Evolutionary conservation across 805 yeast species (phyloP).

Genomic region (Starmerella geochares): DNA sequence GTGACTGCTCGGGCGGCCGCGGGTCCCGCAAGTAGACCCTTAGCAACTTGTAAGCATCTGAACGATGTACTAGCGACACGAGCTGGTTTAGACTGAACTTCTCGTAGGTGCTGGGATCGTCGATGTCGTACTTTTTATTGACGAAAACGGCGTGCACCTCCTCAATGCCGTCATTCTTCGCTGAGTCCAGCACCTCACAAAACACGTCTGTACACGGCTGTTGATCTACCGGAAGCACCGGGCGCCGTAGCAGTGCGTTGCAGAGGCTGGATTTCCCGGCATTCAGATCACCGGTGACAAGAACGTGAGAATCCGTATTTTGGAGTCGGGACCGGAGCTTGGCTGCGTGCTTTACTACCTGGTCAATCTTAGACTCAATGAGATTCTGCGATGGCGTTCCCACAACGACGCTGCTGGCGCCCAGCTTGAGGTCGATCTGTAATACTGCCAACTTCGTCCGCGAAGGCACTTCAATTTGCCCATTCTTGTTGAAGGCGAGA

Average conservation of each 20-base stretch:
- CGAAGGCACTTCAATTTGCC: conserved; percentile 9
- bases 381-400: conserved; percentile 59
- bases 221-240: conserved; percentile 85
- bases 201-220: conserved; percentile 96
- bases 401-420: conserved; percentile 39
- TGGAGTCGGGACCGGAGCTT: conserved; percentile 74
- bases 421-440: conserved; percentile 50
- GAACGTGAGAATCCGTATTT: conserved; percentile 85
- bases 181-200: conserved; percentile 83
- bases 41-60: conserved; percentile 60
- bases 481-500: conserved; percentile 18
- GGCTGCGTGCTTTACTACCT: conserved; percentile 54
- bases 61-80: conserved; percentile 59
- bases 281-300: conserved; percentile 93
- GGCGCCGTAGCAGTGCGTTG: conserved; percentile 70
- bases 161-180: conserved; percentile 62
- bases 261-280: conserved; percentile 96
- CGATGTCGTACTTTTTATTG: conserved; percentile 35
- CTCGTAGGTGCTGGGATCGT: conserved; percentile 58
- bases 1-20: conserved; percentile 55
- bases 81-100: conserved; percentile 45
- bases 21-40: conserved; percentile 74
- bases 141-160: conserved; percentile 84
- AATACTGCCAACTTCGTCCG: conserved; percentile 47
- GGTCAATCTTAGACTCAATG: conserved; percentile 55